A percentile compares a stretch with the other conserved stretches of the same genome.
Evolutionary conservation across 352 stramenopile genomes (phyloP).

Genomic region (Chrysophaeum taylorii): DNA sequence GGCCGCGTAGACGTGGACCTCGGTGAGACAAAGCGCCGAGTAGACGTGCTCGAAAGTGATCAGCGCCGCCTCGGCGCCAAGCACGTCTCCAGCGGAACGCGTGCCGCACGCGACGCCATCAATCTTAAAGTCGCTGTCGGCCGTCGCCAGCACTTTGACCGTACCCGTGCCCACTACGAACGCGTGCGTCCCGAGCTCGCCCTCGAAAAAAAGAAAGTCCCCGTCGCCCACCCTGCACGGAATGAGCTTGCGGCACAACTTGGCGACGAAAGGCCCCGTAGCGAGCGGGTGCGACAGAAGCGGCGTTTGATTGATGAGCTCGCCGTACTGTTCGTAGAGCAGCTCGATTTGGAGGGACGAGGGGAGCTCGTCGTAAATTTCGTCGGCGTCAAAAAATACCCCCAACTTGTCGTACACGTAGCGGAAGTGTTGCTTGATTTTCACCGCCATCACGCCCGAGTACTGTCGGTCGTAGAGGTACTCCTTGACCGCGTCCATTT

Average conservation of each 20-base stretch:
- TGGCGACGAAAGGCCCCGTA: neutral
- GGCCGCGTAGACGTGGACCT: no score
- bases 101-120: no score
- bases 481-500: slow-evolving; percentile 65
- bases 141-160: neutral
- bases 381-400: neutral
- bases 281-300: neutral
- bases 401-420: neutral
- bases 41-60: no score
- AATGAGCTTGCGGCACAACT: neutral
- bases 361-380: neutral
- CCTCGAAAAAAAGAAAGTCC: slow-evolving; percentile 5
- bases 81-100: no score
- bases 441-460: neutral
- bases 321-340: neutral
- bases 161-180: neutral
- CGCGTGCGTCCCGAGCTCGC: neutral
- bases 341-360: neutral
- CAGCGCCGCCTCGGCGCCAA: no score
- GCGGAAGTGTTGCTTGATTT: neutral
- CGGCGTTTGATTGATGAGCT: neutral
- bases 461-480: slow-evolving; percentile 43
- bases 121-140: no score
- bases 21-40: no score
- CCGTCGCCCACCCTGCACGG: neutral